Evolutionary conservation across 768 basidiomycete species (phyloP), one percentile per base, ranked within the genome.

Genomic region (Candolleomyces eurysporus): DNA sequence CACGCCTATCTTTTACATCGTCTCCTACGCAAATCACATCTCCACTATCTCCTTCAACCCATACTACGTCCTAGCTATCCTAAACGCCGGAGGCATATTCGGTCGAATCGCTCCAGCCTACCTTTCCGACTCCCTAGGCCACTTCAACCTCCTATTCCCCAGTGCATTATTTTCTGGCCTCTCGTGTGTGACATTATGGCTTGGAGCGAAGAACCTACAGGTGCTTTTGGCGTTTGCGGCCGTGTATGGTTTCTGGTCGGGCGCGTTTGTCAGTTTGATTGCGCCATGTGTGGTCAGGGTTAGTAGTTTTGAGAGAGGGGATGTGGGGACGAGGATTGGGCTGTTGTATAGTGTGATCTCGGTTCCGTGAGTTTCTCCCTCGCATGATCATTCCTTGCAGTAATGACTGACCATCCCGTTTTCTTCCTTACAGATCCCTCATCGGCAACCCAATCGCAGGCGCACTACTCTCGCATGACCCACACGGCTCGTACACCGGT

Each of bases 1-100:
- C 72, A 86, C 84, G 22, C 89, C 89, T 7, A 86, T 83, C 70
- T 87, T 89, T 68, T 91, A 85, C 74, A 84, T 91, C 57, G 81
- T 84, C 21, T 79, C 82, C 54, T 89, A 85, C 69, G 76, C 87
- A 19, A 74, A 76, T 58, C 78, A 78, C 48, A 72, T 80, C 60
- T 72, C 68, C 51, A 71, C 57, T 39, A 42, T 57, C 45, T 19
- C 77, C 7, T 58, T 73, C 48, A 73, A 72, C 30, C 77, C 82
- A 0, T 84, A 87, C 72, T 81, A 79, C 64, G 78, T 87, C 6
- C 78, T 90, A 19, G 84, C 89, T 0, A 78, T 85, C 48, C 79
- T 91, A 79, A 91, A 90, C 67, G 87, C 83, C 0, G 89, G 87
- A 5, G 82, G 87, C 1, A 75, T 89, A 31, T 63, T 86, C 21